Evolutionary conservation across 306 rosid genomes (phyloP).

Genomic region (Morella rubra): DNA sequence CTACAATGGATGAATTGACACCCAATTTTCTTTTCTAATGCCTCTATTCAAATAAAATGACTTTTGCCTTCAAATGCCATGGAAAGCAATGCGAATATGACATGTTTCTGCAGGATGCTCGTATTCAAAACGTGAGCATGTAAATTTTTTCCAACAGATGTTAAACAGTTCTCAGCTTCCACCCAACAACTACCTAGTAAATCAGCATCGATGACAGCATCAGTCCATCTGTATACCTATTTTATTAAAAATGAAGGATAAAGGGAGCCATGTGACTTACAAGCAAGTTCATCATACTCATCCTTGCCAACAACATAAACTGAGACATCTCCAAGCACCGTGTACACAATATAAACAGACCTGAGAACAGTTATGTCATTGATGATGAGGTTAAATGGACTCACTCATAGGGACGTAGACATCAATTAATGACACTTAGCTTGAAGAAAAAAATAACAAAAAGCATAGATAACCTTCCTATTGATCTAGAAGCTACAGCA

Average conservation of each 20-base stretch:
- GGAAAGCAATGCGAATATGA: not conserved
- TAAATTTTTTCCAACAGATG: not conserved
- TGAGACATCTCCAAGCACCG: slow-evolving; percentile 91
- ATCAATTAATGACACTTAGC: not conserved
- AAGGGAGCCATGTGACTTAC: slow-evolving; percentile 46
- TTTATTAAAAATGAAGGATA: slow-evolving; percentile 2
- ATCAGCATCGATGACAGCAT: not conserved
- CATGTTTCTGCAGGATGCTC: not conserved
- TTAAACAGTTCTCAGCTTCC: not conserved
- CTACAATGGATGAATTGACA: not conserved
- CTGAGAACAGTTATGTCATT: slow-evolving; percentile 38
- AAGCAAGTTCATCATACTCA: slow-evolving; percentile 85
- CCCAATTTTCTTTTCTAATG: not conserved
- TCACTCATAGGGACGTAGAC: not conserved
- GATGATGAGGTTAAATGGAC: not conserved
- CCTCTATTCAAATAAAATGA: not conserved
- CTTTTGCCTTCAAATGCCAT: not conserved
- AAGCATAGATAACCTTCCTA: slow-evolving; percentile 10
- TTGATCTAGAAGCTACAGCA: not conserved
- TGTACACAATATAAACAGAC: slow-evolving; percentile 92
- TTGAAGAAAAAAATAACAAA: not conserved
- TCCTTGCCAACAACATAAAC: slow-evolving; percentile 90
- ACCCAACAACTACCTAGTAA: not conserved
- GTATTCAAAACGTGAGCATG: not conserved
- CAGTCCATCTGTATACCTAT: not conserved